These are phyloP conservation scores for Cyberlindnera mrakii DNA, from an alignment of 805 yeast species.

Conservation along the genomic window DNA sequence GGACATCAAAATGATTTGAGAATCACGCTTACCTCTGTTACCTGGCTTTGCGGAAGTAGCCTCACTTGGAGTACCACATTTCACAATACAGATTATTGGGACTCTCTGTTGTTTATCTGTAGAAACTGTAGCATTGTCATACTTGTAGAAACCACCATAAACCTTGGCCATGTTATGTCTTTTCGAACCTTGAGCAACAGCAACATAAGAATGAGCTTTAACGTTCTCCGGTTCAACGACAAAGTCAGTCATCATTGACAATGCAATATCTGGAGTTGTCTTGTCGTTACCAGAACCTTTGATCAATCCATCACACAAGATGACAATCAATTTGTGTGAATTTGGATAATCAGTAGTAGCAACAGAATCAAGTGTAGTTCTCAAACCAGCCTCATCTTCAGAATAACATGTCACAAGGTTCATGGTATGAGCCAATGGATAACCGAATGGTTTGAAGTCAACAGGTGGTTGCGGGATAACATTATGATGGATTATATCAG, in stretches of 20 bases:
- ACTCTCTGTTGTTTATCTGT: slow-evolving; percentile 78
- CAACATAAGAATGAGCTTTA: slow-evolving; percentile 79
- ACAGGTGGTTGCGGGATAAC: slow-evolving; percentile 89
- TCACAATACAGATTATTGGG: slow-evolving; percentile 73
- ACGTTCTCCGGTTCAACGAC: slow-evolving; percentile 69
- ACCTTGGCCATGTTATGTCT: slow-evolving; percentile 98
- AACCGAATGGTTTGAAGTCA: slow-evolving; percentile 80
- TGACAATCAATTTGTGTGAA: slow-evolving; percentile 80
- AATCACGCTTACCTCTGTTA: slow-evolving; percentile 93
- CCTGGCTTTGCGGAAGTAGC: slow-evolving; percentile 73
- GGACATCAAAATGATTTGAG: slow-evolving; percentile 86
- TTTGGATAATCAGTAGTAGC: slow-evolving; percentile 96
- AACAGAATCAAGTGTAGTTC: slow-evolving; percentile 86
- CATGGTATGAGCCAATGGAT: slow-evolving; percentile 68
- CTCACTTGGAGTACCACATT: slow-evolving; percentile 85
- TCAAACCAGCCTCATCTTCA: slow-evolving; percentile 79
- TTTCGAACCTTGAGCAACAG: slow-evolving; percentile 90
- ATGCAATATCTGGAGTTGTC: slow-evolving; percentile 85
- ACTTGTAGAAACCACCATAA: slow-evolving; percentile 89
- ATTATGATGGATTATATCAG: slow-evolving; percentile 63
- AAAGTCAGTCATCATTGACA: slow-evolving; percentile 82
- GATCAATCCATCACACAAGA: slow-evolving; percentile 89
- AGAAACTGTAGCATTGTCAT: slow-evolving; percentile 70
- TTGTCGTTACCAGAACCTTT: slow-evolving; percentile 89
- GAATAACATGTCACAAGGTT: slow-evolving; percentile 90